Conservation (phyloP, 805 yeast genomes). For the Metschnikowia lachancei region DNA sequence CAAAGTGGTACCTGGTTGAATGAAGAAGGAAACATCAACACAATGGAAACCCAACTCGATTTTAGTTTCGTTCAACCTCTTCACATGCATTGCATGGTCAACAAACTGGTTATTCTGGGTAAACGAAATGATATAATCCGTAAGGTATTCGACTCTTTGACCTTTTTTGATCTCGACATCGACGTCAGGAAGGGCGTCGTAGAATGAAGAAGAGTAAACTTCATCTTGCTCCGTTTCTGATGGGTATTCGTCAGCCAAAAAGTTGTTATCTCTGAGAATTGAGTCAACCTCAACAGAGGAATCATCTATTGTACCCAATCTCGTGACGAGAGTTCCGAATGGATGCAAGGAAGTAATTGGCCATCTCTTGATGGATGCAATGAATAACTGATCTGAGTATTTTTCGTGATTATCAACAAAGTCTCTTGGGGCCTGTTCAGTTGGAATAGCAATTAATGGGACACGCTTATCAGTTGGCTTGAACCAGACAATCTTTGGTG, state of each 20-base stretch:
- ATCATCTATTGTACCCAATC: constrained; percentile 78
- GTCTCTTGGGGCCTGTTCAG: constrained; percentile 95
- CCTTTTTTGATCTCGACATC: constrained; percentile 35
- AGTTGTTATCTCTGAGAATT: constrained; percentile 82
- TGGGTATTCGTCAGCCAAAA: constrained; percentile 77
- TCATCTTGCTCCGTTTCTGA: constrained; percentile 33
- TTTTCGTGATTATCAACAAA: constrained; percentile 88
- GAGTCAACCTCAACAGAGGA: constrained; percentile 80
- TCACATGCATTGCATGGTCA: constrained; percentile 84
- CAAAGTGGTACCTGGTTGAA: constrained; percentile 69
- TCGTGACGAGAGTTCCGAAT: constrained; percentile 88
- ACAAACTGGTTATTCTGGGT: constrained; percentile 55
- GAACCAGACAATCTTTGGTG: constrained; percentile 98
- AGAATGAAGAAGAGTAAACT: constrained; percentile 11
- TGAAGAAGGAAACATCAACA: constrained; percentile 70
- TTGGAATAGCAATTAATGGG: constrained; percentile 96
- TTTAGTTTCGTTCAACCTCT: constrained; percentile 53
- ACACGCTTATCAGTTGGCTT: constrained; percentile 98
- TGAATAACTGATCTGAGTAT: constrained; percentile 78
- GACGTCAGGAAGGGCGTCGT: constrained; percentile 41
- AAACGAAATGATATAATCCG: constrained; percentile 64
- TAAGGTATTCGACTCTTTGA: constrained; percentile 50
- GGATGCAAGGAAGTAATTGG: constrained; percentile 98
- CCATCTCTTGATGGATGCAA: constrained; percentile 97
- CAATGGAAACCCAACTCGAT: constrained; percentile 85